Evolutionary conservation across 768 basidiomycete species (phyloP), one percentile per base, ranked within the genome.

Genomic region (Neoboletus subvelutipes): DNA sequence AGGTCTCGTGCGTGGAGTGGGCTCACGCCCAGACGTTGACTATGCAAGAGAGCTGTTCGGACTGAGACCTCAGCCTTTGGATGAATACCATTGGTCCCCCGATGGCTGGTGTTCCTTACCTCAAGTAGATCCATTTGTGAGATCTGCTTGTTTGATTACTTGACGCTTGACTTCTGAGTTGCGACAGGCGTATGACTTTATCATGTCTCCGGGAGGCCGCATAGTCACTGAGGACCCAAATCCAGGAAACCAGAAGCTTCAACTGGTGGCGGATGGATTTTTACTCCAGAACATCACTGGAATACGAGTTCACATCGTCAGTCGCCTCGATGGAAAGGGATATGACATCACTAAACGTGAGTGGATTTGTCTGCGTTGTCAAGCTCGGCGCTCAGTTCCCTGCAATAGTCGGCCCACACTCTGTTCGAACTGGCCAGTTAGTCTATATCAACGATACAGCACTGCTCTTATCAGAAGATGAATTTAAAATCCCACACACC

Each of bases 291-390:
- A 94, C 65, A 77, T 93, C 10, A 81, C 87, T 2, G 94, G 93
- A 7, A 80, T 97, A 46, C 82, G 90, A 37, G 80, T 86, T 2
- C 86, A 85, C 58, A 86, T 95, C 20, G 85, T 91, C 24, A 87
- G 83, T 66, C 80, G 92, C 28, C 69, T 94, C 52, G 94, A 95
- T 63, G 87, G 87, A 13, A 86, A 79, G 62, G 94, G 94, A 9
- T 96, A 93, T 63, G 91, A 96, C 63, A 80, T 98, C 52, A 81
- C 88, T 34, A 91, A 85, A 76, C 75, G 94, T 94, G 63, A 66
- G 88, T 71, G 20, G 37, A 41, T 46, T 55, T 10, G 37, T 58
- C 12, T 33, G 12, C 24, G 4, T 45, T 45, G 50, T 37, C 39
- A 28, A 50, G 2, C 31, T 34, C 48, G 54, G n/a, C 26, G 26